Percentiles rank a stretch among this genome's conserved stretches.
Evolutionary conservation across 345 rosid species (phyloP).

Genomic region (Eucalyptus urophylla): DNA sequence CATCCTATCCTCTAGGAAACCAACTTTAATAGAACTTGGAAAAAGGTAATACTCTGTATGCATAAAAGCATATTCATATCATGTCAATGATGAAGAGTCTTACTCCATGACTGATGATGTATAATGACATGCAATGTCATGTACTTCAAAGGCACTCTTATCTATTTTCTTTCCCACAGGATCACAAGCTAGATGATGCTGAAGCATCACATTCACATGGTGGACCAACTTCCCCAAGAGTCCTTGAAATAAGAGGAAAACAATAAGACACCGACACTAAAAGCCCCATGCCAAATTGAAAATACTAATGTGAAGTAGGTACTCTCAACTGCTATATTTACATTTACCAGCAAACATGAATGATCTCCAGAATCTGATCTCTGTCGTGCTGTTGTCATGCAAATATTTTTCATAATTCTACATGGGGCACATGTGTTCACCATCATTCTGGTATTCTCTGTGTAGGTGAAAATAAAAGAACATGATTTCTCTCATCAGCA

Average conservation of each 20-base stretch:
- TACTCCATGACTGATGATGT: not conserved
- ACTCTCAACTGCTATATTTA: not conserved
- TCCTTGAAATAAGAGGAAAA: not conserved
- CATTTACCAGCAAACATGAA: not conserved
- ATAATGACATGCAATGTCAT: not conserved
- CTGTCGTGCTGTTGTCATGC: not conserved
- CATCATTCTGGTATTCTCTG: not conserved
- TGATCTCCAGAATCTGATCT: not conserved
- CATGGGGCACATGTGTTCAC: not conserved
- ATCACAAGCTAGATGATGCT: not conserved
- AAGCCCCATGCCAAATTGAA: not conserved
- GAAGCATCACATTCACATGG: not conserved
- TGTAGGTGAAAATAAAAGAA: not conserved
- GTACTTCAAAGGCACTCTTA: not conserved
- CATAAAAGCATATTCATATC: accelerated
- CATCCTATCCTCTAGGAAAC: not conserved
- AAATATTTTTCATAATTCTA: not conserved
- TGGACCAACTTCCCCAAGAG: not conserved
- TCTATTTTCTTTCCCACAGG: not conserved
- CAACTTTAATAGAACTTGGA: not conserved
- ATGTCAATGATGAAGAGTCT: not conserved
- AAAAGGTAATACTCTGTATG: not conserved
- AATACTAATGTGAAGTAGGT: not conserved
- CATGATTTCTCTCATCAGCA: not conserved
- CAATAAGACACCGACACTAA: accelerated